phyloP scores from a whole-genome alignment of 306 rosid genomes.

The Cicer pinnatifidum region DNA sequence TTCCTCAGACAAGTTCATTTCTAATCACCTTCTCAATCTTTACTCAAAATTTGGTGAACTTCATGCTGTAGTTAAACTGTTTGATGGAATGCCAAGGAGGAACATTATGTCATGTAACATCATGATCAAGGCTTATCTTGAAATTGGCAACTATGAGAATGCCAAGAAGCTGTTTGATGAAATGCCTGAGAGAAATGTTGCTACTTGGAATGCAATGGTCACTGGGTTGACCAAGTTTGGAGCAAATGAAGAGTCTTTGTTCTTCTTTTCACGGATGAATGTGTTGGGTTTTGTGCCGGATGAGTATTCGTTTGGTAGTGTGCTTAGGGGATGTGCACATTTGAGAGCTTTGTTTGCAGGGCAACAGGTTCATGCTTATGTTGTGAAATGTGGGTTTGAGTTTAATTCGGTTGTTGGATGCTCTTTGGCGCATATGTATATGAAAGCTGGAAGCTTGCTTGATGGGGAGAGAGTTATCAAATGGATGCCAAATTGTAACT shows the following conservation, averaged over 20 bases:
- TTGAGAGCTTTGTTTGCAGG: slow-evolving; percentile 62
- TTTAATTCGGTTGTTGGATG: slow-evolving; percentile 74
- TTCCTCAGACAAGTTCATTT: slow-evolving; percentile 71
- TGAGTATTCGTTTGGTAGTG: slow-evolving; percentile 78
- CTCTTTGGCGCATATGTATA: slow-evolving; percentile 92
- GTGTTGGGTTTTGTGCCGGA: slow-evolving; percentile 71
- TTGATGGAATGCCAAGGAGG: slow-evolving; percentile 58
- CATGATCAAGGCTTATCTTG: slow-evolving; percentile 67
- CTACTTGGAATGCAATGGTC: slow-evolving; percentile 89
- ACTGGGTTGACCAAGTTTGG: slow-evolving; percentile 70
- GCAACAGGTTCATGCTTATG: slow-evolving; percentile 73
- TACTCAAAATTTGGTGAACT: slow-evolving; percentile 75
- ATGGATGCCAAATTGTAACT: slow-evolving; percentile 67
- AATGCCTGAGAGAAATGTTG: slow-evolving; percentile 81
- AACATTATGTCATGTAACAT: slow-evolving; percentile 88
- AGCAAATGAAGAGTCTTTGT: slow-evolving; percentile 62
- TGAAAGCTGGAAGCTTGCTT: slow-evolving; percentile 73
- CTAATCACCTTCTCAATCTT: slow-evolving; percentile 76
- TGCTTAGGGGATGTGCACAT: slow-evolving; percentile 88
- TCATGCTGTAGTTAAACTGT: slow-evolving; percentile 56
- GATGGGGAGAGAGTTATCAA: slow-evolving; percentile 74
- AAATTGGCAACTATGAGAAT: slow-evolving; percentile 55
- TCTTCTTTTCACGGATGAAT: slow-evolving; percentile 65
- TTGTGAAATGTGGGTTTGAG: slow-evolving; percentile 75
- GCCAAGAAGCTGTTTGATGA: slow-evolving; percentile 74